Evolutionary conservation across 1,284 basidiomycete genomes (phyloP), one percentile per base, ranked within the genome.

Genomic region (Sanghuangporus baumii): DNA sequence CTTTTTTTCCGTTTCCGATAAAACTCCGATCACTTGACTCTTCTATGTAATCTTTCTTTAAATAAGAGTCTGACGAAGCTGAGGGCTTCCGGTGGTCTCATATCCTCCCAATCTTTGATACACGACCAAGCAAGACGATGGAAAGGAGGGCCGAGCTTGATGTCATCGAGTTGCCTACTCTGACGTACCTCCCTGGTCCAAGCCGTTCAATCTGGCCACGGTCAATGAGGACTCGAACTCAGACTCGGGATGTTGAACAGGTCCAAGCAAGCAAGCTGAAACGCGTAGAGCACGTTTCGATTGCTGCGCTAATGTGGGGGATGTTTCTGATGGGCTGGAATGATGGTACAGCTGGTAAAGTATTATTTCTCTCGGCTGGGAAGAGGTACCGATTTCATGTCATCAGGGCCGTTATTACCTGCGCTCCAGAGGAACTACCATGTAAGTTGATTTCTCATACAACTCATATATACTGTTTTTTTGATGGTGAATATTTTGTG

Each of bases 361-460:
- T 7, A 14, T 34, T 12, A n/a, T n/a, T 51, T 26, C 37, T 23
- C 36, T 52, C 12, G 11, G 26, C n/a, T 23, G 11, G 9, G 18
- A 7, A 20, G 9, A 16, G 16, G 47, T 23, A 14, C 51, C 31
- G 31, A 52, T 11, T 36, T 14, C 12, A 23, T 26, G 11, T 34
- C 40, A 23, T 36, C 26, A 54, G 52, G 63, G 6, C 60, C 63
- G 7, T 23, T 65, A 26, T 46, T 65, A 18, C 63, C 62, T 43
- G 55, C n/a, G 1, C 57, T 65, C 9, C 55, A 85, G 67, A 70
- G 70, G 0, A 73, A 80, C 60, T 87, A 86, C 67, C 68, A 78
- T 61, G 80, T 81, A 68, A 46, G 65, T 18, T 47, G 11, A 12
- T 37, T 31, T 38, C 36, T 63, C 23, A 31, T 16, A 20, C 3